Evolutionary conservation across 139 green algal species (phyloP).

Genomic region (Zygnema cylindricum): DNA sequence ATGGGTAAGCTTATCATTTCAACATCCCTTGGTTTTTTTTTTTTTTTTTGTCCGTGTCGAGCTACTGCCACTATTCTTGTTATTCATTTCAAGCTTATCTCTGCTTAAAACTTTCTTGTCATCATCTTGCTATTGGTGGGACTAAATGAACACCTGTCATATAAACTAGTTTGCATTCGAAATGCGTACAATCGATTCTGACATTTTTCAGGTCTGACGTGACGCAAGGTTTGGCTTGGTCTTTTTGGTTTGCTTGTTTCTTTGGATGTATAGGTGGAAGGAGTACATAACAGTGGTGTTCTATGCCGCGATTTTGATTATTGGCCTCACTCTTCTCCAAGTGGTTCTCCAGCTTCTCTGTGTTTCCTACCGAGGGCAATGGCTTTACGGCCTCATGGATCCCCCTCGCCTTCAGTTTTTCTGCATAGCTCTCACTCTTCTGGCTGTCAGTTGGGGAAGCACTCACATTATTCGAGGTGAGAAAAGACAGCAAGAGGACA

Average conservation of each 20-base stretch:
- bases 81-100: not conserved
- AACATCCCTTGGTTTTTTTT: not conserved
- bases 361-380: not conserved
- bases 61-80: not conserved
- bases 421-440: constrained; percentile 17
- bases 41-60: not conserved
- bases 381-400: constrained; percentile 34
- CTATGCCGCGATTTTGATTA: constrained; percentile 19
- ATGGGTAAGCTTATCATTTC: not conserved
- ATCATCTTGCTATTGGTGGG: too few relatives aligned
- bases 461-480: constrained; percentile 13
- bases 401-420: constrained; percentile 31
- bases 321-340: not conserved
- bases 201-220: too few relatives aligned
- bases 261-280: not conserved
- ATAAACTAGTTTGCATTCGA: too few relatives aligned
- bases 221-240: too few relatives aligned
- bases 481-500: too few relatives aligned
- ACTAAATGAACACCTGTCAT: too few relatives aligned
- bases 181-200: too few relatives aligned
- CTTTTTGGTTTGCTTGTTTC: too few relatives aligned
- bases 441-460: constrained; percentile 1
- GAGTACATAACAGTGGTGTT: constrained; percentile 30
- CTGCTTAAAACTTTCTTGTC: not conserved
- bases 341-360: constrained; percentile 29